Conservation (phyloP, 352 stramenopile genomes). For the Globisporangium mamillatum region DNA sequence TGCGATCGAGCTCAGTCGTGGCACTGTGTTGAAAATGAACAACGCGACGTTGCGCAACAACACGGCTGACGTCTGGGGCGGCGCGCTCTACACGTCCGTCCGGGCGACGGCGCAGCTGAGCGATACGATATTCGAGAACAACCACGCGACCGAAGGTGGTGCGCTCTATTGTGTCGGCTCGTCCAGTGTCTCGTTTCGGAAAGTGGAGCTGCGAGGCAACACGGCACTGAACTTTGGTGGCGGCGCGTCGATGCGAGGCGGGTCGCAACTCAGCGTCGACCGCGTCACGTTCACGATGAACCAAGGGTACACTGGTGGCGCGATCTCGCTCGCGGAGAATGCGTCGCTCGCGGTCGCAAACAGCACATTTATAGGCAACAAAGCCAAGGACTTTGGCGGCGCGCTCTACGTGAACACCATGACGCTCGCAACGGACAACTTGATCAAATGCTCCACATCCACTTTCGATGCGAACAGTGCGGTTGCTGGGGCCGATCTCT, state of each 20-base stretch:
- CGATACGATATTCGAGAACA: slow-evolving; percentile 31
- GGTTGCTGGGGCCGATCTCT: slow-evolving; percentile 41
- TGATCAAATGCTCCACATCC: slow-evolving; percentile 12
- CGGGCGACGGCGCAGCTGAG: slow-evolving; percentile 31
- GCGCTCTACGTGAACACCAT: slow-evolving; percentile 49
- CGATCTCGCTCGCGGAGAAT: slow-evolving; percentile 39
- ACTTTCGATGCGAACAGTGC: slow-evolving; percentile 40
- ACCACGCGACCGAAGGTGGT: slow-evolving; percentile 43
- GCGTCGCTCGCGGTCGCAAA: slow-evolving; percentile 23
- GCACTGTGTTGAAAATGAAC: slow-evolving; percentile 28
- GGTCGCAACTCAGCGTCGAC: slow-evolving; percentile 20
- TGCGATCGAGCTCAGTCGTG: slow-evolving; percentile 48
- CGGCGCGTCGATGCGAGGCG: slow-evolving; percentile 30
- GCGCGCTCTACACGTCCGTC: slow-evolving; percentile 48
- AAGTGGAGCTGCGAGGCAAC: slow-evolving; percentile 23
- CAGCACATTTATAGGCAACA: slow-evolving; percentile 38
- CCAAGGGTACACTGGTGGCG: slow-evolving; percentile 44
- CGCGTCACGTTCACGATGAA: slow-evolving; percentile 30
- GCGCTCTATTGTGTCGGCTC: slow-evolving; percentile 45
- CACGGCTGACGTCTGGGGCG: slow-evolving; percentile 29
- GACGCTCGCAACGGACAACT: slow-evolving; percentile 6
- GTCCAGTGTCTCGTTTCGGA: slow-evolving; percentile 21
- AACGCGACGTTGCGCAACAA: slow-evolving; percentile 37
- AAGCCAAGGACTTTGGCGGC: slow-evolving; percentile 47
- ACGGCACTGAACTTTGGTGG: slow-evolving; percentile 44